phyloP scores from a whole-genome alignment of 306 rosid species.

The Inga laurina region DNA sequence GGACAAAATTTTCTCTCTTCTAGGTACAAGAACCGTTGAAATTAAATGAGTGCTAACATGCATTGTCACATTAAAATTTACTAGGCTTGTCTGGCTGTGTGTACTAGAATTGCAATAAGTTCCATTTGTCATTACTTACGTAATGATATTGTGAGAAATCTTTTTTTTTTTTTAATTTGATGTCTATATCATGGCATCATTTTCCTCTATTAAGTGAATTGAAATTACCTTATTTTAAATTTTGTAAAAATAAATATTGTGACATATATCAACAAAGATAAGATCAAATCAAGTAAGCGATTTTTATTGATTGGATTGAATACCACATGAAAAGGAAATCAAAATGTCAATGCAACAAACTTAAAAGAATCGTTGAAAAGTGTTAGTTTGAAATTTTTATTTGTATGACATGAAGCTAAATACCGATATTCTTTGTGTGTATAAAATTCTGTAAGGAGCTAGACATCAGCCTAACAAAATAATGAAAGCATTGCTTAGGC shows the following conservation, averaged over 20 bases:
- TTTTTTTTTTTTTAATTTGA: background rate
- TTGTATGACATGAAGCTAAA: no score
- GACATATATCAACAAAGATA: background rate
- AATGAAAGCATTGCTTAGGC: background rate
- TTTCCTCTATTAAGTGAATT: background rate
- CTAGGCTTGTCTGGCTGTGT: background rate
- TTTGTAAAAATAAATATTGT: background rate
- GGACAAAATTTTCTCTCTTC: no score
- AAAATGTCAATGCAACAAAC: background rate
- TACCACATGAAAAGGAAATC: background rate
- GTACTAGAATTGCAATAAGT: background rate
- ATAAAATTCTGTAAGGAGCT: no score
- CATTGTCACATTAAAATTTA: background rate
- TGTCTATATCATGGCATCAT: background rate
- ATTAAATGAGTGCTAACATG: background rate
- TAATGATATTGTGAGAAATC: background rate
- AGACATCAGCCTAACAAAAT: no score
- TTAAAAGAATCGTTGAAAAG: no score
- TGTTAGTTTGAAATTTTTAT: no score
- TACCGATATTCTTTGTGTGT: no score
- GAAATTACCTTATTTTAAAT: background rate
- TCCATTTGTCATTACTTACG: background rate
- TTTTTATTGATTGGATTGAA: background rate
- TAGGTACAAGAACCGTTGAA: no score
- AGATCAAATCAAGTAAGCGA: background rate